Percentiles rank a stretch among this genome's conserved stretches.
These are phyloP conservation scores for Fistulina hepatica DNA, from an alignment of 1,284 basidiomycete species.

Conservation along the genomic window DNA sequence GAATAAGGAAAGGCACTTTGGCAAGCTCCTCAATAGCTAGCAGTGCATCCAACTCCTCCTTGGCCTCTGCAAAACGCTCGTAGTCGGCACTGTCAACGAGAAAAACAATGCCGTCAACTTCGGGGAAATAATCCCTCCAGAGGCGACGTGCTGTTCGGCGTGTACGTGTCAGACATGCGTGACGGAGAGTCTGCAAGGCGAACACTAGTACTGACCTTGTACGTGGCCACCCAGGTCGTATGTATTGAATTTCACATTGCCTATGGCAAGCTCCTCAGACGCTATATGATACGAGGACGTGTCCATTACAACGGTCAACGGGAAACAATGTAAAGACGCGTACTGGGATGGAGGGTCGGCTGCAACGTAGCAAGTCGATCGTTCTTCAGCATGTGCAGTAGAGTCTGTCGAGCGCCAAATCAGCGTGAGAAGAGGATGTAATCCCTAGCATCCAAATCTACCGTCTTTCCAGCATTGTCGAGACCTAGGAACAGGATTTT, in stretches of 20 bases:
- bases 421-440: too few species aligned
- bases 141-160: slow-evolving; percentile 74
- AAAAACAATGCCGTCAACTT: slow-evolving; percentile 98
- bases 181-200: slow-evolving; percentile 3
- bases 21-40: slow-evolving; percentile 89
- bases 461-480: slow-evolving; percentile 99
- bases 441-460: slow-evolving; percentile 29
- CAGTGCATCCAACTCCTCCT: slow-evolving; percentile 93
- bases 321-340: slow-evolving; percentile 17
- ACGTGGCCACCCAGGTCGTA: slow-evolving; percentile 98
- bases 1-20: slow-evolving; percentile 96
- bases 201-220: slow-evolving; percentile 54
- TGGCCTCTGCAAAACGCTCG: slow-evolving; percentile 93
- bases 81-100: slow-evolving; percentile 95
- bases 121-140: slow-evolving; percentile 99
- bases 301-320: background rate
- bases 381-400: slow-evolving; percentile 99
- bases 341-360: slow-evolving; percentile 98
- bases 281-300: slow-evolving; percentile 37
- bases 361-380: slow-evolving; percentile 96
- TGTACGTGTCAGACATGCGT: background rate
- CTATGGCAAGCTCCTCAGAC: slow-evolving; percentile 98
- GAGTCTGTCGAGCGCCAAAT: slow-evolving; percentile 53
- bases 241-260: slow-evolving; percentile 98
- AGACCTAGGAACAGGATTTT: slow-evolving; percentile 99